Conservation (phyloP, 1,284 basidiomycete genomes). For the Leccinum griseonigrum region DNA sequence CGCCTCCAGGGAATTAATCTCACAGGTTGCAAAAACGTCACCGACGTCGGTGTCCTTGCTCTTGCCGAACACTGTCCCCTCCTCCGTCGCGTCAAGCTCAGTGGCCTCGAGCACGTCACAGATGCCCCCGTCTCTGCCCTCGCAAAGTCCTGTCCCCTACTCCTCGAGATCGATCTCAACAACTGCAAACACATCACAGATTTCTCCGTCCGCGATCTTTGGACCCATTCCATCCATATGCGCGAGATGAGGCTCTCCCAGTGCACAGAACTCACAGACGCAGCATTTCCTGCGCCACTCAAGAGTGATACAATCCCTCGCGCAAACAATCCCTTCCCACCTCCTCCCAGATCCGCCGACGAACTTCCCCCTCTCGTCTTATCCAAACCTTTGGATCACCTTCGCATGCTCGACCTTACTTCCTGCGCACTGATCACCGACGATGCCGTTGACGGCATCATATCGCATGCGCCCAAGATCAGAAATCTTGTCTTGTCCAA, state of each 20-base stretch:
- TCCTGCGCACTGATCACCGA: slow-evolving; percentile 84
- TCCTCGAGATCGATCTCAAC: slow-evolving; percentile 94
- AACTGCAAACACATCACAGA: slow-evolving; percentile 82
- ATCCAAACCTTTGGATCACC: slow-evolving; percentile 67
- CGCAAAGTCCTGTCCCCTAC: slow-evolving; percentile 79
- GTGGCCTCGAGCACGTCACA: slow-evolving; percentile 73
- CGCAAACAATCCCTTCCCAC: slow-evolving; percentile 53
- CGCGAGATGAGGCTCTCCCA: slow-evolving; percentile 89
- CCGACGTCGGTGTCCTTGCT: slow-evolving; percentile 75
- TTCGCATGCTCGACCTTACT: slow-evolving; percentile 90
- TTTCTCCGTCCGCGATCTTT: slow-evolving; percentile 78
- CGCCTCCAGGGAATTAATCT: slow-evolving; percentile 93
- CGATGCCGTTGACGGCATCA: slow-evolving; percentile 86
- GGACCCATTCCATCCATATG: slow-evolving; percentile 78
- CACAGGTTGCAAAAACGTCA: slow-evolving; percentile 79
- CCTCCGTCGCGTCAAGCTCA: slow-evolving; percentile 88
- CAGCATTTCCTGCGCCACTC: slow-evolving; percentile 78
- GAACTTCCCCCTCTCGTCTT: slow-evolving; percentile 63
- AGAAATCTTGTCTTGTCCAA: slow-evolving; percentile 93
- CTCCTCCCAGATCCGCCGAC: slow-evolving; percentile 36
- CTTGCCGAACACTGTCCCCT: slow-evolving; percentile 75
- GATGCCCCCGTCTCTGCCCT: slow-evolving; percentile 80
- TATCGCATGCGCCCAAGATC: slow-evolving; percentile 86
- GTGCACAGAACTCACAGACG: slow-evolving; percentile 78
- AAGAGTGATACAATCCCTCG: slow-evolving; percentile 38